Conservation (phyloP, 148 eudicot species). For the Rhododendron ovatum region DNA sequence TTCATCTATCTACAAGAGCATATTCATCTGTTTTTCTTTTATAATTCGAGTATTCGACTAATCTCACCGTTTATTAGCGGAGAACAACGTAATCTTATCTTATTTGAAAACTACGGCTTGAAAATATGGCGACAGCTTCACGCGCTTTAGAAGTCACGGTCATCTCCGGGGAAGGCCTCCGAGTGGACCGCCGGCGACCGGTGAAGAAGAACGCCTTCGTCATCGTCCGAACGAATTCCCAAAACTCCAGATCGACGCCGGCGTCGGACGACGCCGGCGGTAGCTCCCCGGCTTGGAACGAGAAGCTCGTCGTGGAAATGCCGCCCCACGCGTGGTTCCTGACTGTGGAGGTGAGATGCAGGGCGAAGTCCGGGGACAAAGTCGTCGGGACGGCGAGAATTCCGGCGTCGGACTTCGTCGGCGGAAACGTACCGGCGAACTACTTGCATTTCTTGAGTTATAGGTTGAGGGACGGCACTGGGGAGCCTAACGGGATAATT, state of each 20-base stretch:
- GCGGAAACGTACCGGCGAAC: conserved; percentile 26
- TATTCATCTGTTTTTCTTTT: too few species aligned
- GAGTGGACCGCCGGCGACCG: conserved; percentile 12
- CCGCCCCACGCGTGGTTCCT: conserved; percentile 33
- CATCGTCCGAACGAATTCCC: conserved; percentile 24
- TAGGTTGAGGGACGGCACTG: conserved; percentile 40
- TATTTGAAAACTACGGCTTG: neutral
- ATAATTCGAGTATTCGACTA: neutral
- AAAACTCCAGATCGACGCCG: conserved; percentile 6
- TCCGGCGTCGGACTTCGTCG: conserved; percentile 51
- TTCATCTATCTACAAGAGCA: neutral
- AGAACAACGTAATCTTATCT: neutral
- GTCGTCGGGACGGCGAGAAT: conserved; percentile 39
- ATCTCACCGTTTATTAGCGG: neutral
- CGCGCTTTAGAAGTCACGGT: conserved; percentile 35
- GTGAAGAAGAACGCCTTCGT: conserved; percentile 39
- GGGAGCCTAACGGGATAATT: conserved; percentile 61
- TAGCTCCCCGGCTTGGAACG: conserved; percentile 49
- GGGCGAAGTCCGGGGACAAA: conserved; percentile 5
- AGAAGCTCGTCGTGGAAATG: conserved; percentile 29
- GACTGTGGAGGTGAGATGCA: conserved; percentile 36
- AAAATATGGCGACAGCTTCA: neutral
- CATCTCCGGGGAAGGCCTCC: conserved; percentile 41
- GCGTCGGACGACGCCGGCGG: conserved; percentile 28
- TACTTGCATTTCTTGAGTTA: conserved; percentile 63